Percentiles rank a stretch among this genome's conserved stretches.
These are phyloP conservation scores for Globisporangium perplexum DNA, from an alignment of 352 stramenopile species.

Conservation along the genomic window DNA sequence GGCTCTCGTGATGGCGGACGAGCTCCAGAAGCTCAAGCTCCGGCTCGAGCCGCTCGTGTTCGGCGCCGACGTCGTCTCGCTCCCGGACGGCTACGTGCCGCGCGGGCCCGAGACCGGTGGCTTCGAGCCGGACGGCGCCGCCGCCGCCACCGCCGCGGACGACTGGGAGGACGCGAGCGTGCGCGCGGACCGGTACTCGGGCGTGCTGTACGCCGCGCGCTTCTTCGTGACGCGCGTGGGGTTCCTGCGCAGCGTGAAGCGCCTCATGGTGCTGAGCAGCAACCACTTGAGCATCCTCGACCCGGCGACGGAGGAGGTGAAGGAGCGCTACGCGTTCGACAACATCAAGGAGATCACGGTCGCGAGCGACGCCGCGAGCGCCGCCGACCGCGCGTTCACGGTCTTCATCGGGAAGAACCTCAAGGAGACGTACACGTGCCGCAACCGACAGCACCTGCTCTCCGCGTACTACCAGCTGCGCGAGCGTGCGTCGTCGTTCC, in stretches of 20 bases:
- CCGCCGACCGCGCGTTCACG: slow-evolving; percentile 70
- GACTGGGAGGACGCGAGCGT: slow-evolving; percentile 38
- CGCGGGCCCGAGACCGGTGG: slow-evolving; percentile 57
- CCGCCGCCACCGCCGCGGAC: slow-evolving; percentile 22
- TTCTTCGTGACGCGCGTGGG: slow-evolving; percentile 85
- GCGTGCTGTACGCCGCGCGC: slow-evolving; percentile 77
- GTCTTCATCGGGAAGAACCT: slow-evolving; percentile 84
- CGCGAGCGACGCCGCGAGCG: slow-evolving; percentile 61
- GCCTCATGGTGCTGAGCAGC: slow-evolving; percentile 77
- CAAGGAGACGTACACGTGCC: slow-evolving; percentile 84
- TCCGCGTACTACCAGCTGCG: slow-evolving; percentile 84
- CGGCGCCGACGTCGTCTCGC: slow-evolving; percentile 37
- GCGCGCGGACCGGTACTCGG: slow-evolving; percentile 62
- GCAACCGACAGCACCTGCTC: slow-evolving; percentile 75
- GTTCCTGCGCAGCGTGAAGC: slow-evolving; percentile 71
- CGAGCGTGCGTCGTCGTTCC: slow-evolving; percentile 69
- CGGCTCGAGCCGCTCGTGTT: slow-evolving; percentile 51
- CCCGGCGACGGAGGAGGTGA: slow-evolving; percentile 81
- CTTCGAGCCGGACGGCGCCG: slow-evolving; percentile 36
- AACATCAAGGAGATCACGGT: slow-evolving; percentile 88
- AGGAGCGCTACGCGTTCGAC: slow-evolving; percentile 82
- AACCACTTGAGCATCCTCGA: slow-evolving; percentile 81
- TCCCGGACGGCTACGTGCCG: slow-evolving; percentile 63
- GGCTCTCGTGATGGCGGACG: slow-evolving; percentile 21
- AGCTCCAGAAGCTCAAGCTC: slow-evolving; percentile 65